Conservation (phyloP, 2,329 filamentous ascomycete genomes). For the Epichloe sibirici region DNA sequence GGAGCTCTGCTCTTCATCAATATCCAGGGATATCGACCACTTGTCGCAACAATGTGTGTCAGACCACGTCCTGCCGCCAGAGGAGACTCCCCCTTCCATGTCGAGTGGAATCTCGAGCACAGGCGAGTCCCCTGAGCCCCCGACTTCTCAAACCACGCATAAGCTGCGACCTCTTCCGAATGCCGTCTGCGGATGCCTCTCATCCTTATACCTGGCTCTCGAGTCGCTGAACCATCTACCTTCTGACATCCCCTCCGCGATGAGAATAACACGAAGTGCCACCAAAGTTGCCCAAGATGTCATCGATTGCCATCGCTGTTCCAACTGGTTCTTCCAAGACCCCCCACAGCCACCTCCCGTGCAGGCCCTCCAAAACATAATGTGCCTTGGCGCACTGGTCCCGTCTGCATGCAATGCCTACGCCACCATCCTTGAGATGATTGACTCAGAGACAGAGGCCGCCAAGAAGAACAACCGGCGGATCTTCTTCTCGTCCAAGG, state of each 20-base stretch:
- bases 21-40: conserved; percentile 19
- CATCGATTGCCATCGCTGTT: conserved; percentile 39
- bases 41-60: conserved; percentile 16
- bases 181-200: conserved; percentile 34
- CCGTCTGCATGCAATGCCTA: conserved; percentile 48
- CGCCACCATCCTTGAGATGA: conserved; percentile 38
- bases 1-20: conserved; percentile 13
- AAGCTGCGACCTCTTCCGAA: conserved; percentile 15
- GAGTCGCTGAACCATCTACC: conserved; percentile 37
- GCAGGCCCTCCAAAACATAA: conserved; percentile 43
- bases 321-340: conserved; percentile 24
- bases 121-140: conserved; percentile 8
- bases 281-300: conserved; percentile 37
- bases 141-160: neutral
- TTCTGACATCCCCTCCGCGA: conserved; percentile 30
- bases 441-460: conserved; percentile 37
- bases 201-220: conserved; percentile 37
- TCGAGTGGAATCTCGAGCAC: conserved; percentile 13
- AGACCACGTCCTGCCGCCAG: conserved; percentile 10
- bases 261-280: conserved; percentile 35
- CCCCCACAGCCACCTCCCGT: conserved; percentile 27
- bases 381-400: conserved; percentile 45
- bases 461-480: conserved; percentile 30
- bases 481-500: conserved; percentile 32
- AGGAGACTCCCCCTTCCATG: conserved; percentile 12